Evolutionary conservation across 352 stramenopile species (phyloP).

Genomic region (Pythium aphanidermatum): DNA sequence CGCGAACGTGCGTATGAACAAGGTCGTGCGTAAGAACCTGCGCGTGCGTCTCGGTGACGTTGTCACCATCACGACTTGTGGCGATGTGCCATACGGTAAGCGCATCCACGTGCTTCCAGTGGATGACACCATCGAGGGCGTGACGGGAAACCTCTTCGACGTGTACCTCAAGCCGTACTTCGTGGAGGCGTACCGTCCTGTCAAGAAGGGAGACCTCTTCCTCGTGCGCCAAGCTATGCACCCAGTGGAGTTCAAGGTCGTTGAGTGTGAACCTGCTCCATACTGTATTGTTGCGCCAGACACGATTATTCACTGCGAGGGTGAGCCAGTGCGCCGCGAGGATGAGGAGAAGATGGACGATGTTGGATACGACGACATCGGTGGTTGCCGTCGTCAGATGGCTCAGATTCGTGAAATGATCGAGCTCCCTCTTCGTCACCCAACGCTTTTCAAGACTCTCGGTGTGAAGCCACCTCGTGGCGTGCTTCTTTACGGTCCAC

Average conservation of each 20-base stretch:
- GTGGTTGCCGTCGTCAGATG: slow-evolving; percentile 98
- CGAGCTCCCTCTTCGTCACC: slow-evolving; percentile 97
- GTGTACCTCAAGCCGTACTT: slow-evolving; percentile 99
- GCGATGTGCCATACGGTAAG: slow-evolving; percentile 98
- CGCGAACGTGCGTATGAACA: slow-evolving; percentile 98
- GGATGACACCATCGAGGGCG: slow-evolving; percentile 99
- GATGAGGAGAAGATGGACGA: slow-evolving; percentile 99
- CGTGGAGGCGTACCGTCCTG: slow-evolving; percentile 97
- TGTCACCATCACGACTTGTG: slow-evolving; percentile 94
- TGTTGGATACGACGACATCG: slow-evolving; percentile 99
- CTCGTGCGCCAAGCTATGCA: slow-evolving; percentile 98
- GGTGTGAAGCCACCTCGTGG: slow-evolving; percentile 98
- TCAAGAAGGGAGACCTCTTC: slow-evolving; percentile 99
- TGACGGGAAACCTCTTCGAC: slow-evolving; percentile 99
- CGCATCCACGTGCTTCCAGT: slow-evolving; percentile 98
- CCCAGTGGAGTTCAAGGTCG: slow-evolving; percentile 99
- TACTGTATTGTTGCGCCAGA: slow-evolving; percentile 99
- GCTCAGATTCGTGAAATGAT: slow-evolving; percentile 99
- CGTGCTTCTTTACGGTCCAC: slow-evolving; percentile 98
- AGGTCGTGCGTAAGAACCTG: slow-evolving; percentile 99
- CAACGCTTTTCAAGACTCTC: slow-evolving; percentile 98
- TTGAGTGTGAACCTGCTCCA: slow-evolving; percentile 96
- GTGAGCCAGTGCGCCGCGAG: slow-evolving; percentile 97
- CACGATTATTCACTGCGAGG: slow-evolving; percentile 99
- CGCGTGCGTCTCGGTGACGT: slow-evolving; percentile 97